Percentiles rank a stretch among this genome's conserved stretches.
Conservation (phyloP, 352 stramenopile species). For the Phytopythium oedochilum region DNA sequence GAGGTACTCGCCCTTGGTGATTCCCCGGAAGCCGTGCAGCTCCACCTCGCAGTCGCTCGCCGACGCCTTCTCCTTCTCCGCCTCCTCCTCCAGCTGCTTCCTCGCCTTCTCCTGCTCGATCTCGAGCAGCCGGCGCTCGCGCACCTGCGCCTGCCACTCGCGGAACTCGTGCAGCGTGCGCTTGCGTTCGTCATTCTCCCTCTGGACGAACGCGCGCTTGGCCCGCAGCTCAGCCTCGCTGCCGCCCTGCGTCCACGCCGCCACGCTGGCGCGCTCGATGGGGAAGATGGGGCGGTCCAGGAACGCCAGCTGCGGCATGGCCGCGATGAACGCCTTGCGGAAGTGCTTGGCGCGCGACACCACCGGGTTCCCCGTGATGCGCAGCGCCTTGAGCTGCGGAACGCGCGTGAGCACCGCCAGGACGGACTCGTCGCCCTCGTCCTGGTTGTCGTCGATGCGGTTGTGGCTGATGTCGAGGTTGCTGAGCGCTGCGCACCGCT, state of each 20-base stretch:
- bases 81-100: slow-evolving; percentile 26
- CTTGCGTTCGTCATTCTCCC: slow-evolving; percentile 67
- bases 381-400: slow-evolving; percentile 68
- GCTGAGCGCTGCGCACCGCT: slow-evolving; percentile 59
- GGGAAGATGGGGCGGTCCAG: slow-evolving; percentile 95
- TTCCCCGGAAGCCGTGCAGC: slow-evolving; percentile 49
- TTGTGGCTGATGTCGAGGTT: slow-evolving; percentile 94
- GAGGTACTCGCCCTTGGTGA: slow-evolving; percentile 61
- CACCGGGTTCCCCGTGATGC: slow-evolving; percentile 88
- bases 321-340: slow-evolving; percentile 89
- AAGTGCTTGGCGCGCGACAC: slow-evolving; percentile 92
- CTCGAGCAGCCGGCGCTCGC: slow-evolving; percentile 54
- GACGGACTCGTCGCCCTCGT: slow-evolving; percentile 52
- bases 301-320: slow-evolving; percentile 81
- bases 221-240: slow-evolving; percentile 84
- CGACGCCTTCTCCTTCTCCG: slow-evolving; percentile 4
- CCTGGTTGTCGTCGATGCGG: slow-evolving; percentile 64
- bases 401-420: slow-evolving; percentile 82
- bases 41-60: slow-evolving; percentile 13
- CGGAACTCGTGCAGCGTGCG: slow-evolving; percentile 72
- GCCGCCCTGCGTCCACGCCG: slow-evolving; percentile 87
- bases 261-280: slow-evolving; percentile 76
- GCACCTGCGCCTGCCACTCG: slow-evolving; percentile 69
- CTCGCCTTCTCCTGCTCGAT: slow-evolving; percentile 38
- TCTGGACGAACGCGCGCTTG: slow-evolving; percentile 66